A percentile compares a stretch with the other conserved stretches of the same genome.
Conservation (phyloP, 2,329 filamentous ascomycete species). For the Dothiorella sarmentorum region DNA sequence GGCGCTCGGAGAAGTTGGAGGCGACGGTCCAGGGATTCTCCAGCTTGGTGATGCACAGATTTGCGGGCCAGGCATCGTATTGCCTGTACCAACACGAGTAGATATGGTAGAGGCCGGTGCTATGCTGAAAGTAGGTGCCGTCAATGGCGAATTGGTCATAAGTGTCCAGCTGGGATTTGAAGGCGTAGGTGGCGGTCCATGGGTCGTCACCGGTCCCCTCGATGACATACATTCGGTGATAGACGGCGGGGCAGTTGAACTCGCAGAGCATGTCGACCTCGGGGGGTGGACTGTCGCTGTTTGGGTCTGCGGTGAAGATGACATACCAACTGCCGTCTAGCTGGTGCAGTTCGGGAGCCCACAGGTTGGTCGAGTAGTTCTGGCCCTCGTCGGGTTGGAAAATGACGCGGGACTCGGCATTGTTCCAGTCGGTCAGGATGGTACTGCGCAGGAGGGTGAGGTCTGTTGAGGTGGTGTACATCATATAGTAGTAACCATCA, state of each 20-base stretch:
- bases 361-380: slow-evolving; percentile 48
- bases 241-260: slow-evolving; percentile 49
- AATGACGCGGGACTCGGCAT: slow-evolving; percentile 42
- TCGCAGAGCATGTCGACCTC: slow-evolving; percentile 48
- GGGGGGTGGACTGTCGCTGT: slow-evolving; percentile 45
- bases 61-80: slow-evolving; percentile 50
- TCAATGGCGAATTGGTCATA: slow-evolving; percentile 54
- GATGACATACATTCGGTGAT: slow-evolving; percentile 50
- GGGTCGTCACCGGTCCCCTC: slow-evolving; percentile 43
- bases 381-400: slow-evolving; percentile 41
- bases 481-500: slow-evolving; percentile 49
- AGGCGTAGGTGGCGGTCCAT: slow-evolving; percentile 44
- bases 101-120: slow-evolving; percentile 35
- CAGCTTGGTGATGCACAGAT: slow-evolving; percentile 52
- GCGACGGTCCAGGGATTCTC: slow-evolving; percentile 47
- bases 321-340: slow-evolving; percentile 49
- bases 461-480: slow-evolving; percentile 43
- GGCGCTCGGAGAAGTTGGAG: slow-evolving; percentile 45
- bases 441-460: slow-evolving; percentile 43
- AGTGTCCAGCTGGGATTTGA: slow-evolving; percentile 48
- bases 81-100: slow-evolving; percentile 42
- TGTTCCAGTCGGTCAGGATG: slow-evolving; percentile 43
- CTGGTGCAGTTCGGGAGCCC: slow-evolving; percentile 51
- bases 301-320: slow-evolving; percentile 52
- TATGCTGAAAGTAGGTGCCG: slow-evolving; percentile 50